Percentiles rank a stretch among this genome's conserved stretches.
phyloP scores from a whole-genome alignment of 2,329 filamentous ascomycete species.

The Alternaria viburni region DNA sequence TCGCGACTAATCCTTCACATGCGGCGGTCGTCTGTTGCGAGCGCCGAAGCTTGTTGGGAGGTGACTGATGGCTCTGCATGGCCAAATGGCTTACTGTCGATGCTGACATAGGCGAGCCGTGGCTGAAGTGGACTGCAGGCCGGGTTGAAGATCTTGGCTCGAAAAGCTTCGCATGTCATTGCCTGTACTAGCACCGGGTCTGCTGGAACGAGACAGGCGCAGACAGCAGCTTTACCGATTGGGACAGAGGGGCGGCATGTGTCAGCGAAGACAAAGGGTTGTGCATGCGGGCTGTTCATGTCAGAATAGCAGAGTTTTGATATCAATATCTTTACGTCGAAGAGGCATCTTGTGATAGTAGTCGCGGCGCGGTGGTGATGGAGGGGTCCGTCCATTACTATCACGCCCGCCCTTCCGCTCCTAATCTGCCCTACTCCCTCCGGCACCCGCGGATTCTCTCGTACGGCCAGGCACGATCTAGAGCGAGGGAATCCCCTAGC shows the following conservation, averaged over 20 bases:
- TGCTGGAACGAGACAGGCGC: constrained; percentile 1
- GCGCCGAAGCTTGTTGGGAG: neutral
- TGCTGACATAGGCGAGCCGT: neutral
- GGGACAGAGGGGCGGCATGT: constrained; percentile 3
- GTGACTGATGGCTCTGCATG: neutral
- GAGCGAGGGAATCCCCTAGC: neutral
- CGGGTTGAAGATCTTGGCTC: constrained; percentile 4
- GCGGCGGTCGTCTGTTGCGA: neutral
- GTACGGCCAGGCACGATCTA: neutral
- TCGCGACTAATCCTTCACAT: neutral
- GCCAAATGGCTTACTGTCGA: neutral
- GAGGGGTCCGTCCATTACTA: neutral
- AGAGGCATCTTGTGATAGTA: neutral
- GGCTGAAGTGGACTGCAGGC: neutral
- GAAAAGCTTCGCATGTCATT: constrained; percentile 1
- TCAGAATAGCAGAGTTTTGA: neutral
- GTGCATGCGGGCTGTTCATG: neutral
- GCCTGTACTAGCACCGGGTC: neutral
- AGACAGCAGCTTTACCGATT: constrained; percentile 1
- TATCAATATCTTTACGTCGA: neutral
- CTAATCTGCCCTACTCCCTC: neutral
- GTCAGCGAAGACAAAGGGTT: constrained; percentile 8
- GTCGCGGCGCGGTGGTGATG: neutral
- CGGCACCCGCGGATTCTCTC: neutral
- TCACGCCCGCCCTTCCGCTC: neutral